phyloP scores from a whole-genome alignment of 73 alveolate genomes.

The Tetrahymena malaccensis region DNA sequence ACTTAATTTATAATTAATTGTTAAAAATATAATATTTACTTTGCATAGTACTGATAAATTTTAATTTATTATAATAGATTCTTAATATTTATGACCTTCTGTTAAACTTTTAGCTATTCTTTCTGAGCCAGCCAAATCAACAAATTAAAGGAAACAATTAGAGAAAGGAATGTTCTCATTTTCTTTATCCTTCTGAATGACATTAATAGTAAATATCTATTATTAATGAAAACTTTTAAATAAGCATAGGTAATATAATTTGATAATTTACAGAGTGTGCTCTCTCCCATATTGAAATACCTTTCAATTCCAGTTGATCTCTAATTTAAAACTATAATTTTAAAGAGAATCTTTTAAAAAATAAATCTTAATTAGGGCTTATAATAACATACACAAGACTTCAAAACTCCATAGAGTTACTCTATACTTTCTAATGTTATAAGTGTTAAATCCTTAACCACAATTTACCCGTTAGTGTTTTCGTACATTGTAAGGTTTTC shows the following conservation, averaged over 20 bases:
- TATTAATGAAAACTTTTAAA: neutral
- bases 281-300: conserved; percentile 12
- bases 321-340: neutral
- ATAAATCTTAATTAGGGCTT: neutral
- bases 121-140: conserved; percentile 48
- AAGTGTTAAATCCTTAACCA: conserved; percentile 10
- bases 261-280: neutral
- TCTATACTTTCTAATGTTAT: neutral
- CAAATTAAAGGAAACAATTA: conserved; percentile 7
- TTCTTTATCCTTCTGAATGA: neutral
- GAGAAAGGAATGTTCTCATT: neutral
- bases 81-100: conserved; percentile 34
- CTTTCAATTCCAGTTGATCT: neutral
- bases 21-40: neutral
- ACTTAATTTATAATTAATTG: neutral
- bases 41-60: neutral
- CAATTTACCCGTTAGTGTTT: conserved; percentile 6
- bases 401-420: conserved; percentile 3
- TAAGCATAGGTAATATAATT: neutral
- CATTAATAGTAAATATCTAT: neutral
- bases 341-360: too few species aligned
- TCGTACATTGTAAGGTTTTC: conserved; percentile 25
- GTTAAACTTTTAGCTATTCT: conserved; percentile 41
- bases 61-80: conserved; percentile 18
- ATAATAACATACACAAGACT: neutral